These are phyloP conservation scores for Eucalyptus pauciflora DNA, from an alignment of 345 rosid species.

Conservation along the genomic window DNA sequence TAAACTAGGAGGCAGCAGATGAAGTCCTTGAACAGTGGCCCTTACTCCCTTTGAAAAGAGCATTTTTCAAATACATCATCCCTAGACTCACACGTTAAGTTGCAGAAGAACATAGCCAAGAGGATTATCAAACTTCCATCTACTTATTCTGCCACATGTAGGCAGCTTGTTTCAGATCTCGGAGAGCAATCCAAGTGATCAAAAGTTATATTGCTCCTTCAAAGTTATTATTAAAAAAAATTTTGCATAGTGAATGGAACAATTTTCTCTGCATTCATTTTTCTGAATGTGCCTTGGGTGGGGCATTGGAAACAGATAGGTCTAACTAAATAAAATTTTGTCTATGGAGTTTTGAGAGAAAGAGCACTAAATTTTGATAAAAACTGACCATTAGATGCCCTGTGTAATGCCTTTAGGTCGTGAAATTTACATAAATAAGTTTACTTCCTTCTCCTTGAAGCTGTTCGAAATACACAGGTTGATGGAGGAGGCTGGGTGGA, in stretches of 20 bases:
- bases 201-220: background rate
- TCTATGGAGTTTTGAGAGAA: background rate
- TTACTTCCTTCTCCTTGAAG: background rate
- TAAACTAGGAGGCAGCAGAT: background rate
- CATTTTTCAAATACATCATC: background rate
- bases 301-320: background rate
- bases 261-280: background rate
- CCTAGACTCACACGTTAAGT: background rate
- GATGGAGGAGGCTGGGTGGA: background rate
- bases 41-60: background rate
- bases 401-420: background rate
- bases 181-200: background rate
- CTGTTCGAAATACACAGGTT: background rate
- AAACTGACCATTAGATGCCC: background rate
- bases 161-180: background rate
- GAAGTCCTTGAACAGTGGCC: background rate
- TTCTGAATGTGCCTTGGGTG: background rate
- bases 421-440: background rate
- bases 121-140: background rate
- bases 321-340: background rate
- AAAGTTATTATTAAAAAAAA: background rate
- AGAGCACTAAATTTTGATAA: background rate
- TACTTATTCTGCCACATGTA: background rate
- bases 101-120: background rate
- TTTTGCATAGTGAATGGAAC: background rate